Base-by-base conservation (phyloP, 2,329 filamentous ascomycete genomes). In the Fusarium succisae region DNA sequence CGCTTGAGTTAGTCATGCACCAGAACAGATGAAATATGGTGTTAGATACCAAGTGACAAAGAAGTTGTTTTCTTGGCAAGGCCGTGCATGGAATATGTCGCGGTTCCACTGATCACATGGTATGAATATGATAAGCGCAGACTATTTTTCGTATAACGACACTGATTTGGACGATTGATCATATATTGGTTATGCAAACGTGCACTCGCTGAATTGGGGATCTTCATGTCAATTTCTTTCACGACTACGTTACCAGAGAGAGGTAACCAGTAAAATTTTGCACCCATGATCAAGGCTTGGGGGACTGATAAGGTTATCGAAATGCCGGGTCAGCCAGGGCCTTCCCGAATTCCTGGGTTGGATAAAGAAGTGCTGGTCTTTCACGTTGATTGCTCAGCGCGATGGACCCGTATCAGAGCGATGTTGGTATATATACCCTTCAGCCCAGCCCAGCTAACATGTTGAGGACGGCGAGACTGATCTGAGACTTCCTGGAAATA, bases 311-410 rank as follows among this genome's bases (percentile, higher is more conserved):
- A 35, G 45, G 18, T 28, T n/a, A 41, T 37, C 22, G 18, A 32
- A 45, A 56, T 44, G 32, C n/a, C 26, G 22, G 35, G 11, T 24
- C 48, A 37, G 20, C 44, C 24, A 48, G 37, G 41, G 30, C 37
- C 18, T 57, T 44, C 30, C 74, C 72, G 68, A 63, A 63, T 45
- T 54, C 54, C 51, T 70, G 72, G 70, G 51, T 56, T 62, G 50
- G 61, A 67, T 45, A 53, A 72, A 48, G 65, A 57, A 64, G 62
- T 57, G 37, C 54, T 4, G 17, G n/a, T 9, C n/a, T n/a, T 35
- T 62, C 62, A 53, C 61, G 24, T 24, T 55, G 35, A 35, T 28
- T 55, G 24, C 11, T 28, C 8, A 12, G 20, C 35, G 8, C 43
- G 43, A 59, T 30, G 43, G 51, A 44, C 24, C 17, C 18, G 28